A percentile compares a stretch with the other conserved stretches of the same genome.
Conservation (phyloP, 2,329 filamentous ascomycete species). For the Ophiostoma triangulosporum region DNA sequence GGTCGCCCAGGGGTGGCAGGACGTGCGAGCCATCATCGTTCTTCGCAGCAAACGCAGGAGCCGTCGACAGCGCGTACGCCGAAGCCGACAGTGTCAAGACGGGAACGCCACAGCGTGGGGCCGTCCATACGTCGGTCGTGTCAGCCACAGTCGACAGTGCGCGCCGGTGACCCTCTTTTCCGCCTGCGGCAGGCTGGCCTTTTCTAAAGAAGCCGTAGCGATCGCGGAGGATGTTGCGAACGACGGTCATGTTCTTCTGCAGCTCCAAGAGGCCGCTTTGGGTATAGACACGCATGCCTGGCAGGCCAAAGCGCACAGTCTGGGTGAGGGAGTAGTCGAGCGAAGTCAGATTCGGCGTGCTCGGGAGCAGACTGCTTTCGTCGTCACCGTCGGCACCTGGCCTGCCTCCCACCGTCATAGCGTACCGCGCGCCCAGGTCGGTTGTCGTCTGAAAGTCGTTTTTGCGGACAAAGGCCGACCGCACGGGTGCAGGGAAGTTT, state of each 20-base stretch:
- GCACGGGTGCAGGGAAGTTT: neutral
- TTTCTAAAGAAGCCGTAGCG: slow-evolving; percentile 2
- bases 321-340: slow-evolving; percentile 29
- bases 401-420: slow-evolving; percentile 17
- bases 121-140: neutral
- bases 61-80: slow-evolving; percentile 23
- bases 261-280: slow-evolving; percentile 8
- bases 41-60: neutral
- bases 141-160: neutral
- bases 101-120: slow-evolving; percentile 17
- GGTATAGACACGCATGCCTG: slow-evolving; percentile 18
- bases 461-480: slow-evolving; percentile 11
- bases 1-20: slow-evolving; percentile 22
- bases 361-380: neutral
- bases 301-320: slow-evolving; percentile 23
- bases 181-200: neutral
- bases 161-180: neutral
- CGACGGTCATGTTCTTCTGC: slow-evolving; percentile 4
- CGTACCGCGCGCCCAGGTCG: slow-evolving; percentile 26
- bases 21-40: neutral
- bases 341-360: slow-evolving; percentile 13
- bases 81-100: slow-evolving; percentile 27
- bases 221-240: neutral
- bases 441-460: slow-evolving; percentile 20
- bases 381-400: neutral